Conservation (phyloP, 345 rosid genomes). For the Murraya koenigii region DNA sequence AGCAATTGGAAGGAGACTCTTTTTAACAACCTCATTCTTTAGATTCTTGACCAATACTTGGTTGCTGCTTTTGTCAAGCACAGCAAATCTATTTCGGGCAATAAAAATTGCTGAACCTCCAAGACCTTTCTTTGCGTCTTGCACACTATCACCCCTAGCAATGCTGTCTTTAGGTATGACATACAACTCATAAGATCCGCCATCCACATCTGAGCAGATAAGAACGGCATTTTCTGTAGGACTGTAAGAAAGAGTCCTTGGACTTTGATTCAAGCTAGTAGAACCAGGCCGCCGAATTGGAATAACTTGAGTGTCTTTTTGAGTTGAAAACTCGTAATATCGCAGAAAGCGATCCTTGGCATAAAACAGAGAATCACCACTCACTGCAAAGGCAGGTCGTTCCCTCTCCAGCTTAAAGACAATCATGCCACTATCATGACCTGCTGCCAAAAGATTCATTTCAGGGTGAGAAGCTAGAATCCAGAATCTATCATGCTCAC, state of each 20-base stretch:
- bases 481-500: conserved; percentile 98
- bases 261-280: conserved; percentile 77
- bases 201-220: conserved; percentile 87
- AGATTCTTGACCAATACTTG: conserved; percentile 80
- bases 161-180: conserved; percentile 74
- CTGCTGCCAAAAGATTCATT: conserved; percentile 94
- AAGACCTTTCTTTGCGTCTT: conserved; percentile 81
- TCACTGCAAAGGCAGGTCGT: conserved; percentile 86
- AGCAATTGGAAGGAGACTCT: conserved; percentile 61
- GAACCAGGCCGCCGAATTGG: conserved; percentile 86
- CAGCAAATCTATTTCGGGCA: conserved; percentile 88
- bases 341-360: conserved; percentile 79
- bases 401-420: conserved; percentile 98
- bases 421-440: conserved; percentile 96
- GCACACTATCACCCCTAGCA: conserved; percentile 65
- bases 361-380: conserved; percentile 73
- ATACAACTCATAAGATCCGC: conserved; percentile 89
- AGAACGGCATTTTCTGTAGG: conserved; percentile 90
- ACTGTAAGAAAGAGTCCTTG: conserved; percentile 87
- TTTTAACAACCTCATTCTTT: conserved; percentile 81
- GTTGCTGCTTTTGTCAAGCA: conserved; percentile 83
- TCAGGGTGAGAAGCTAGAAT: conserved; percentile 91
- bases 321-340: conserved; percentile 72
- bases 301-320: conserved; percentile 71
- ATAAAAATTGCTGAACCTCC: conserved; percentile 86